Base-by-base conservation (phyloP, 495 filamentous ascomycete genomes). In the Chaetomium cochliodes region DNA sequence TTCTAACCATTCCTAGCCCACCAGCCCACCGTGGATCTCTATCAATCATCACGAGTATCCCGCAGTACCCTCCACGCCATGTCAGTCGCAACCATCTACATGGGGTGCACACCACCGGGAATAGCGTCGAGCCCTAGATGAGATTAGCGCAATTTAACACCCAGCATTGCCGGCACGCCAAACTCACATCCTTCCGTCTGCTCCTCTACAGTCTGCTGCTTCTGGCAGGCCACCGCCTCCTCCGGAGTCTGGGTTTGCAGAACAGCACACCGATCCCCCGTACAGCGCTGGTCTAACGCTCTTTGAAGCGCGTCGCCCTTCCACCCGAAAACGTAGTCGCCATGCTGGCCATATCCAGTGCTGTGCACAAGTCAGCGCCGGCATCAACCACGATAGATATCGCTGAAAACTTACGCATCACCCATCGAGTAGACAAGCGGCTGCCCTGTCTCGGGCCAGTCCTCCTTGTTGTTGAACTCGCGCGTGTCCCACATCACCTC, bases 241-340 rank as follows among this genome's bases (percentile, higher is more conserved):
- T 73, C 70, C n/a, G 68, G 54, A 22, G 67, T 63, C 60, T 79
- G 77, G 22, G 71, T 68, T 60, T 66, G 70, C 56, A 79, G 69
- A 39, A 69, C 63, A 23, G 65, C 69, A 75, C 81, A 83, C 20
- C 70, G 67, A 57, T 74, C 72, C 49, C 76, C 76, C 12, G 68
- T 71, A 71, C 81, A 84, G 28, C 75, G 69, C 50, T 74, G 76
- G 60, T 84, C 78, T 71, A 84, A 75, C n/a, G 80, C 81, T 8
- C 71, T 68, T 73, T 80, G 80, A 4, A 84, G 72, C 0, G 79
- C 73, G 30, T 81, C 76, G 47, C 74, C 80, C 65, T 82, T 75
- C 80, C 81, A 84, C 16, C 81, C 80, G 68, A 82, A 84, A 50
- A 84, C 65, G 66, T 84, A 84, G 58, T 84, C 81, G 37, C 79